Conservation (phyloP, 345 rosid genomes). For the Bretschneidera sinensis region DNA sequence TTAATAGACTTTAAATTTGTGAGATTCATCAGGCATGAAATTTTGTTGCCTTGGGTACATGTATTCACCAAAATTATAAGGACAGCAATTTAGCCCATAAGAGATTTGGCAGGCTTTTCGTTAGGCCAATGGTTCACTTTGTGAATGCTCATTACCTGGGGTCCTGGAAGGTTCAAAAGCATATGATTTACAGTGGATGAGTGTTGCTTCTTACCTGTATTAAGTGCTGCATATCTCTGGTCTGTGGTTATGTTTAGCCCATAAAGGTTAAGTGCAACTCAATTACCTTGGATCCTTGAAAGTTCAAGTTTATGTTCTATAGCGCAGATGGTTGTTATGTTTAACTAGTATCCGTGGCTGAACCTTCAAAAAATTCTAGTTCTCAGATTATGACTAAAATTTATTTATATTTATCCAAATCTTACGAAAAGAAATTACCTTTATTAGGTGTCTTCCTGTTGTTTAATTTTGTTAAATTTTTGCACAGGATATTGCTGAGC, state of each 20-base stretch:
- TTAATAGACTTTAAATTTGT: too few species aligned
- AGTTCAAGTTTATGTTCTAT: too few species aligned
- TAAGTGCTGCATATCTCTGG: neutral
- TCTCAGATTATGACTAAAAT: neutral
- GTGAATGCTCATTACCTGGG: neutral
- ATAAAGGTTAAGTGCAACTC: too few species aligned
- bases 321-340: too few species aligned
- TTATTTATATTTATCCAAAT: too few species aligned
- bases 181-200: neutral
- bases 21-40: neutral
- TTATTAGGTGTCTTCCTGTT: neutral
- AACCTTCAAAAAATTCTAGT: neutral
- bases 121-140: neutral
- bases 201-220: neutral
- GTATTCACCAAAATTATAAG: neutral
- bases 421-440: neutral
- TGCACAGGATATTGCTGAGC: conserved; percentile 74
- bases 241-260: neutral
- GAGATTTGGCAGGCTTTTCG: neutral
- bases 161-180: neutral
- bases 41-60: neutral
- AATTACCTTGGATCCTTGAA: neutral
- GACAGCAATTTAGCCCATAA: neutral
- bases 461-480: neutral
- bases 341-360: neutral